Evolutionary conservation across 1,284 basidiomycete species (phyloP), one percentile per base, ranked within the genome.

Genomic region (Calocybe gambosa): DNA sequence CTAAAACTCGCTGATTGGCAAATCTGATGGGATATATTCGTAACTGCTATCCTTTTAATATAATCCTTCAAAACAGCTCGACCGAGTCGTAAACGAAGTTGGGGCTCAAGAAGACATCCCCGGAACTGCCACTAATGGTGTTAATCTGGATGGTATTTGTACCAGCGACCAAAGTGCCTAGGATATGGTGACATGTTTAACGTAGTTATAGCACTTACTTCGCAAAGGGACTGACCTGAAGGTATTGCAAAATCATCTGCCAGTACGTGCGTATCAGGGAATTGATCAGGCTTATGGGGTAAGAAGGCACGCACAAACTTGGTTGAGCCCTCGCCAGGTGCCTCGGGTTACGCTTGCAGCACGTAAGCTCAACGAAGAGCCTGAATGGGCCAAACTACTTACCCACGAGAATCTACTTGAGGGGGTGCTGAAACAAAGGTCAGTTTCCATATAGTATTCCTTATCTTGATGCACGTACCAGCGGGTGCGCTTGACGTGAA

Each of bases 31-130:
- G 25, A 26, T 5, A 5, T 9, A 26, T 26, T 5, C 9, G 25
- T 26, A n/a, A n/a, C n/a, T n/a, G n/a, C n/a, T n/a, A n/a, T n/a
- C n/a, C n/a, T n/a, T n/a, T n/a, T n/a, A n/a, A n/a, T n/a, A n/a
- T n/a, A n/a, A n/a, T n/a, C 1, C n/a, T 16, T 50, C 35, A 72
- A 58, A 71, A 70, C 23, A 74, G 51, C 52, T 70, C 66, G 23
- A 73, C 62, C 3, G 69, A 71, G 55, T 72, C 70, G 52, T 65
- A 73, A 26, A 73, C 68, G 43, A 69, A 65, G 56, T 70, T 71
- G 19, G 69, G 68, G 49, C 67, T 71, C 42, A 74, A 60, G 62
- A 68, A 74, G 10, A 13, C 51, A 46, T 67, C 64, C 5, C 72
- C 72, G 31, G 66, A 64, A 51, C 64, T 69, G 16, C 73, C 72